These are phyloP conservation scores for Fusarium sp. DNA, from an alignment of 2,329 filamentous ascomycete species.

Conservation along the genomic window DNA sequence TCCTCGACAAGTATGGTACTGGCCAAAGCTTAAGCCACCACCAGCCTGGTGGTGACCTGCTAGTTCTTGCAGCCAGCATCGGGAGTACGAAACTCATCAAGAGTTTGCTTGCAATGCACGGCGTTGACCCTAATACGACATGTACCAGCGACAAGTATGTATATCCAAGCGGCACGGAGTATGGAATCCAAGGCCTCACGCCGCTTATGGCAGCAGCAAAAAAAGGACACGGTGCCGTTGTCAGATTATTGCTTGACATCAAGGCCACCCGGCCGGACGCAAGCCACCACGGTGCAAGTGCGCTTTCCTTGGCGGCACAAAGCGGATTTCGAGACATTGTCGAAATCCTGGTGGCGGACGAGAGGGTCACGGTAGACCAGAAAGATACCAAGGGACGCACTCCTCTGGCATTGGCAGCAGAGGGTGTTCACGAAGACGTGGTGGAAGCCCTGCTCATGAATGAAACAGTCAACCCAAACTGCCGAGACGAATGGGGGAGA, in stretches of 20 bases:
- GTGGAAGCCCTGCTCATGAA: neutral
- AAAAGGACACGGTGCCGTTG: neutral
- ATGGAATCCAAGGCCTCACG: neutral
- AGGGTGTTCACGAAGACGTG: neutral
- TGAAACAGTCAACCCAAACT: neutral
- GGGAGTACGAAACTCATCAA: neutral
- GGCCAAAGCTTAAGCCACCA: neutral
- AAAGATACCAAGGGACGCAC: neutral
- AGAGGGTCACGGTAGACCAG: neutral
- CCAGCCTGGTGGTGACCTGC: neutral
- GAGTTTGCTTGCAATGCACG: neutral
- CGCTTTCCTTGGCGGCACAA: neutral
- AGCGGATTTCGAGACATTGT: neutral
- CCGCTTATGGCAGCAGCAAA: neutral
- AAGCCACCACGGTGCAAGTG: neutral
- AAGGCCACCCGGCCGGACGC: neutral
- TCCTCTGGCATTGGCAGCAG: neutral
- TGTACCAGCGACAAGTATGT: too few relatives aligned
- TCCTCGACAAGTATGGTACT: neutral
- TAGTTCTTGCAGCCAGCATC: neutral
- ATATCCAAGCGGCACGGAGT: neutral
- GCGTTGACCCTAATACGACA: neutral
- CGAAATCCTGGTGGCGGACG: neutral
- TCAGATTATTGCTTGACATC: neutral
- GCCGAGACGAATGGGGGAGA: neutral